Evolutionary conservation across 1,284 basidiomycete genomes (phyloP).

Genomic region (Ustilago xerochloae): DNA sequence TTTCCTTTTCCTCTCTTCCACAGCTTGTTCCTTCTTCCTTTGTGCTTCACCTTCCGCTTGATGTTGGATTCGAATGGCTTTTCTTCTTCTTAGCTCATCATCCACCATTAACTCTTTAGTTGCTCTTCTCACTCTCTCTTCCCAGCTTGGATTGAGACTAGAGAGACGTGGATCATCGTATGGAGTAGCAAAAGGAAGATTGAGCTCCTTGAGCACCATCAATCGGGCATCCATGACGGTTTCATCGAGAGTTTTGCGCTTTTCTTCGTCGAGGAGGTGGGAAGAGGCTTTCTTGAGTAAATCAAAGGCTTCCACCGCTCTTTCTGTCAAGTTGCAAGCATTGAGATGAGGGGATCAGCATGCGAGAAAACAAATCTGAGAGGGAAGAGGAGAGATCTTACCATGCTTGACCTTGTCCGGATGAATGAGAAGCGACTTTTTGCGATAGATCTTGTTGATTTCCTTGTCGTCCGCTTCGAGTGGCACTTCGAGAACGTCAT

Average conservation of each 20-base stretch:
- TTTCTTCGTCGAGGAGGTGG: slow-evolving; percentile 65
- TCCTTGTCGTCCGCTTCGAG: slow-evolving; percentile 70
- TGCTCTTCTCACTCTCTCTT: slow-evolving; percentile 70
- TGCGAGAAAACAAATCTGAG: neutral
- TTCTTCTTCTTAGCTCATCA: slow-evolving; percentile 71
- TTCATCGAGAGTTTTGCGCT: slow-evolving; percentile 68
- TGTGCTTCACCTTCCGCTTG: slow-evolving; percentile 73
- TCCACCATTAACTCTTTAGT: slow-evolving; percentile 73
- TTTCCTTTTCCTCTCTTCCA: slow-evolving; percentile 66
- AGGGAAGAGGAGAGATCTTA: slow-evolving; percentile 3
- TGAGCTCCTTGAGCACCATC: slow-evolving; percentile 67
- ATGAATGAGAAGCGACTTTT: slow-evolving; percentile 73
- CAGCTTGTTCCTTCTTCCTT: slow-evolving; percentile 70
- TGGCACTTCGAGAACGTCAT: slow-evolving; percentile 72
- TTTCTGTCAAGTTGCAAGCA: slow-evolving; percentile 46
- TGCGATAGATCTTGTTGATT: slow-evolving; percentile 72
- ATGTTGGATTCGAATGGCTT: slow-evolving; percentile 70
- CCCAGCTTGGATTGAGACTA: slow-evolving; percentile 70
- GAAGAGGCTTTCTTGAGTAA: slow-evolving; percentile 72
- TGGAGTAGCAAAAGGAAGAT: slow-evolving; percentile 65
- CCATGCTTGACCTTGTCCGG: slow-evolving; percentile 73
- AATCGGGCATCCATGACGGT: slow-evolving; percentile 67
- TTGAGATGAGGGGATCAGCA: neutral
- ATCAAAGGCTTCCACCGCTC: slow-evolving; percentile 73
- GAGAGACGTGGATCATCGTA: slow-evolving; percentile 67